Evolutionary conservation across 106 monocot genomes (phyloP), one percentile per base, ranked within the genome.

Genomic region (Phalaenopsis aphrodite): DNA sequence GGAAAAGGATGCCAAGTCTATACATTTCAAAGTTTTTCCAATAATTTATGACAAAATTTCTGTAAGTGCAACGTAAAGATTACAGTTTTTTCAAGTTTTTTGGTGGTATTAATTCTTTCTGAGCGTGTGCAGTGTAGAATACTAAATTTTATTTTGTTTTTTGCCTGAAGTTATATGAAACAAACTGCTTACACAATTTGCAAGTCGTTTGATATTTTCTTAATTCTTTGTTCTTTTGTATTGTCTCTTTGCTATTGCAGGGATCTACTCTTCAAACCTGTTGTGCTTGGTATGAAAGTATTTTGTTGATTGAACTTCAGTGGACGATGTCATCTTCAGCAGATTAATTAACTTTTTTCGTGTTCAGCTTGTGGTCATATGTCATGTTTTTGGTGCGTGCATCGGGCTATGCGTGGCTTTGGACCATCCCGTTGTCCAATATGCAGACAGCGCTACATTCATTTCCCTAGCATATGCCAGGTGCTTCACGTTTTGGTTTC

Each of bases 351-450:
- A 75, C n/a, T 75, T 43, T 42, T 43, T 10, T 75, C 18, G 18
- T 75, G 71, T 75, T 45, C 87, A 99, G 94, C 88, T 80, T 99
- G 98, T 87, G 98, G 98, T 39, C 98, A 95, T 80, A 81, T 86
- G 61, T 95, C 91, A 80, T 95, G 98, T 80, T 99, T 99, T 84
- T 95, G 98, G 98, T 94, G 94, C 77, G 89, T 95, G 5, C 92
- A 95, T 45, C 84, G 79, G 24, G 86, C 91, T 41, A 99, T 99
- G 98, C 81, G 84, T 80, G 55, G 72, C 30, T 9, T 84, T 36
- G 67, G 45, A 78, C 84, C 85, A 42, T 99, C 98, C 65, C 78
- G 87, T 72, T 93, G 98, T 74, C 77, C 89, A 43, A 38, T 91
- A 52, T 99, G 94, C 64, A 89, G 98, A 82, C 80, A 86, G 66